Percentiles rank a stretch among this genome's conserved stretches.
These are phyloP conservation scores for Alternaria sp. DNA, from an alignment of 2,329 filamentous ascomycete genomes.

Conservation along the genomic window DNA sequence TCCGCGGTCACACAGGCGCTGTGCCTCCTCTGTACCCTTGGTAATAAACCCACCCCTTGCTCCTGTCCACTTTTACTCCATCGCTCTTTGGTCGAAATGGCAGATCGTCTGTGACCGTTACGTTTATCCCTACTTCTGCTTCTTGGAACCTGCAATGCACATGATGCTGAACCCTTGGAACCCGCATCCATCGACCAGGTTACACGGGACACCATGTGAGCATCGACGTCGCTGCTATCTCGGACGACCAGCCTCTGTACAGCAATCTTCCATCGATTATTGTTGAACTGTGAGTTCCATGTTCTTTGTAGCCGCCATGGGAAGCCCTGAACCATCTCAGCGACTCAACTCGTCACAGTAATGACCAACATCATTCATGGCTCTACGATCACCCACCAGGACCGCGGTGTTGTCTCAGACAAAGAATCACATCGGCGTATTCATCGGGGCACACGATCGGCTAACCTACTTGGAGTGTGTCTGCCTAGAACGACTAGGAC, in stretches of 20 bases:
- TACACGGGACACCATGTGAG: slow-evolving; percentile 5
- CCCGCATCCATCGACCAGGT: neutral
- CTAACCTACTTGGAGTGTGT: slow-evolving; percentile 2
- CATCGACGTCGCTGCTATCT: neutral
- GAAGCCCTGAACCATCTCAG: neutral
- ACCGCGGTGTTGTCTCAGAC: slow-evolving; percentile 17
- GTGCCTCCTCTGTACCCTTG: neutral
- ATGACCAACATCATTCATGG: neutral
- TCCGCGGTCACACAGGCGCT: neutral
- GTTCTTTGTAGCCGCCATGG: neutral
- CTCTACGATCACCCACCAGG: neutral
- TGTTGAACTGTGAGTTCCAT: neutral
- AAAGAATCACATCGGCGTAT: slow-evolving; percentile 10
- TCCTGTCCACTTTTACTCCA: neutral
- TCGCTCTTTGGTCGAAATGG: neutral
- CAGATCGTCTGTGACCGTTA: slow-evolving; percentile 4
- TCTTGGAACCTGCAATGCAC: slow-evolving; percentile 1
- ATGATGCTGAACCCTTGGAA: neutral
- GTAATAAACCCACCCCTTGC: slow-evolving; percentile 3
- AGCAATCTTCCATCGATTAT: neutral
- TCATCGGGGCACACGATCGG: slow-evolving; percentile 33
- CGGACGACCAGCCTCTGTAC: neutral
- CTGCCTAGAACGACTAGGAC: slow-evolving; percentile 9
- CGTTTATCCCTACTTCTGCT: neutral
- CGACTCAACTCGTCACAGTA: neutral